Conservation (phyloP, 805 yeast genomes). For the Ogataea minuta region DNA sequence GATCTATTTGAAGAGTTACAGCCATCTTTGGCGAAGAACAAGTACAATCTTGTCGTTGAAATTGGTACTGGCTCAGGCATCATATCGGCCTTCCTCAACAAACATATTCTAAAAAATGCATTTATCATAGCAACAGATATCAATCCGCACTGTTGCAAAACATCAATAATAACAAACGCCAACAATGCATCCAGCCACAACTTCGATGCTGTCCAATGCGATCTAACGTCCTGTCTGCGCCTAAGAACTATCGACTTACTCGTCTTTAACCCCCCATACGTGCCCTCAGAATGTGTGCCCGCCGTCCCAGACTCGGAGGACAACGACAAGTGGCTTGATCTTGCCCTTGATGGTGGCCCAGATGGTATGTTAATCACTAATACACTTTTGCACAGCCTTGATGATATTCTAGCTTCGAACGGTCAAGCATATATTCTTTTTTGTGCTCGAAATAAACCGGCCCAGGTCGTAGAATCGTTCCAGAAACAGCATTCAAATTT, state of each 20-base stretch:
- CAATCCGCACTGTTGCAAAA: conserved; percentile 70
- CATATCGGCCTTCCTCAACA: conserved; percentile 72
- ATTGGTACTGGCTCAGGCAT: conserved; percentile 94
- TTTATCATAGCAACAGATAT: conserved; percentile 72
- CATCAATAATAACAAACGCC: conserved; percentile 43
- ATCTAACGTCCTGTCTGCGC: conserved; percentile 51
- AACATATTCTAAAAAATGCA: conserved; percentile 51
- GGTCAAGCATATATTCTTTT: conserved; percentile 89
- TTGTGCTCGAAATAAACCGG: conserved; percentile 88
- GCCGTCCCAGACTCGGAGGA: conserved; percentile 42
- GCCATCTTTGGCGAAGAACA: conserved; percentile 29
- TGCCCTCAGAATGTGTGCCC: conserved; percentile 82
- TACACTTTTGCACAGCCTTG: conserved; percentile 53
- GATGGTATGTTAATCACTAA: conserved; percentile 89
- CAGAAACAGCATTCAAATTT: conserved; percentile 38
- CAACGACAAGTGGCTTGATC: conserved; percentile 68
- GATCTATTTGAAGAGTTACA: conserved; percentile 72
- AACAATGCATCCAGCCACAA: conserved; percentile 23
- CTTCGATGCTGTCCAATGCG: conserved; percentile 55
- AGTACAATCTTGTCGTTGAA: conserved; percentile 64
- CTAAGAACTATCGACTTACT: conserved; percentile 59
- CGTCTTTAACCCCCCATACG: conserved; percentile 95
- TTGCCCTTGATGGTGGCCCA: conserved; percentile 86
- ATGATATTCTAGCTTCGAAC: conserved; percentile 44
- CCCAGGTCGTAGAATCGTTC: conserved; percentile 51